A percentile compares a stretch with the other conserved stretches of the same genome.
Evolutionary conservation across 2,329 filamentous ascomycete species (phyloP).

Genomic region (Nothophoma quercina): DNA sequence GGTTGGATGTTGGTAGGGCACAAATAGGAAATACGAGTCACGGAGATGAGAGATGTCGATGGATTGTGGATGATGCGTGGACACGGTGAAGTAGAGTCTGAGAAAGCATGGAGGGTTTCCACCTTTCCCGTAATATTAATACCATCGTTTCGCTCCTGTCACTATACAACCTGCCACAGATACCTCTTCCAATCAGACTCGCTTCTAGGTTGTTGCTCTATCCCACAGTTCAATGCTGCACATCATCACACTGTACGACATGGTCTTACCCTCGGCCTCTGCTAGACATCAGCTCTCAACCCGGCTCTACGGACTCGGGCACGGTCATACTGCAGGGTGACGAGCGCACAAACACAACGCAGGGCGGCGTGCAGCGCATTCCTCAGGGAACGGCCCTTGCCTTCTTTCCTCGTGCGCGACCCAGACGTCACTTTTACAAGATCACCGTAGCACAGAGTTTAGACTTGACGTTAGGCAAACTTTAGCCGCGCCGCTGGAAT

Average conservation of each 20-base stretch:
- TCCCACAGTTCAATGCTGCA: not conserved
- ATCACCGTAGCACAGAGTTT: not conserved
- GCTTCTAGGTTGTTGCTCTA: too few species aligned
- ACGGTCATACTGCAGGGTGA: constrained; percentile 11
- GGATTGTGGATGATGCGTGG: constrained; percentile 15
- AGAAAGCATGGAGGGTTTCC: constrained; percentile 24
- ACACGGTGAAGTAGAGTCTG: constrained; percentile 14
- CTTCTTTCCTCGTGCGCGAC: not conserved
- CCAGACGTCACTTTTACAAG: not conserved
- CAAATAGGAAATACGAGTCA: constrained; percentile 15
- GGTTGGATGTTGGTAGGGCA: constrained; percentile 26
- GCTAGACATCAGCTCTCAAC: not conserved
- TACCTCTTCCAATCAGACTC: too few species aligned
- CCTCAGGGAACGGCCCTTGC: constrained; percentile 1
- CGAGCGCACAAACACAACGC: not conserved
- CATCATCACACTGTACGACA: constrained; percentile 3
- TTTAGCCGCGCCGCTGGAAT: not conserved
- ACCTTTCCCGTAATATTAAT: constrained; percentile 40
- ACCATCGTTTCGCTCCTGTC: constrained; percentile 19
- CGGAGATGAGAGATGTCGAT: constrained; percentile 12
- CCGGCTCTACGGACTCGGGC: constrained; percentile 13
- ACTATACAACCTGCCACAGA: too few species aligned
- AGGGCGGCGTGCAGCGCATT: not conserved
- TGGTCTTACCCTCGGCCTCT: not conserved
- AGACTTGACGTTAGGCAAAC: not conserved